These are phyloP conservation scores for Gleditsia sinensis DNA, from an alignment of 306 rosid genomes.

Conservation along the genomic window DNA sequence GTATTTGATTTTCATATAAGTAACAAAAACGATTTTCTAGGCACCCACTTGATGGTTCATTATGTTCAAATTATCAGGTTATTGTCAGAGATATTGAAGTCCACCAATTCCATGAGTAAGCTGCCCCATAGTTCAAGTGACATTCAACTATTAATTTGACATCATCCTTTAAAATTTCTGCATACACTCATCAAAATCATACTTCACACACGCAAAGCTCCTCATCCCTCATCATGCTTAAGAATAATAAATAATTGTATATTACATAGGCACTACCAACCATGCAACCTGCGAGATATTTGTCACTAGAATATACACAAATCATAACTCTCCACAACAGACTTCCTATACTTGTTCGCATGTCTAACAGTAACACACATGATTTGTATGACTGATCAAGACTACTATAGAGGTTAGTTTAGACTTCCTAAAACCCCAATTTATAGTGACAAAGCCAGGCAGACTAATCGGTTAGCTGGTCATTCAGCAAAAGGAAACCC, in stretches of 20 bases:
- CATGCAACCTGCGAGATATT: not conserved
- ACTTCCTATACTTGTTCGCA: not conserved
- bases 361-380: not conserved
- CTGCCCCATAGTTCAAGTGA: not conserved
- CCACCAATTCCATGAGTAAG: not conserved
- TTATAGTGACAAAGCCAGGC: not conserved
- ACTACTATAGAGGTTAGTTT: conserved; percentile 3
- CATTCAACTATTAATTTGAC: not conserved
- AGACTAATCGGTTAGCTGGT: not conserved
- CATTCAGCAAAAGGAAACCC: not conserved
- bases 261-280: not conserved
- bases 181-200: not conserved
- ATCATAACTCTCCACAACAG: not conserved
- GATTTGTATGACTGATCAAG: not conserved
- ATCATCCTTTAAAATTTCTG: not conserved
- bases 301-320: not conserved
- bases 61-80: no score
- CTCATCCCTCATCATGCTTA: not conserved
- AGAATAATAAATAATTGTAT: not conserved
- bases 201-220: not conserved
- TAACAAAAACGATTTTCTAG: no score
- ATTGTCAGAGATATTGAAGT: conserved; percentile 10
- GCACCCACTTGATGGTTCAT: no score
- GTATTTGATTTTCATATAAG: no score
- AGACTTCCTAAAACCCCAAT: not conserved